phyloP scores from a whole-genome alignment of 805 yeast genomes.

The Blastobotrys americana region DNA sequence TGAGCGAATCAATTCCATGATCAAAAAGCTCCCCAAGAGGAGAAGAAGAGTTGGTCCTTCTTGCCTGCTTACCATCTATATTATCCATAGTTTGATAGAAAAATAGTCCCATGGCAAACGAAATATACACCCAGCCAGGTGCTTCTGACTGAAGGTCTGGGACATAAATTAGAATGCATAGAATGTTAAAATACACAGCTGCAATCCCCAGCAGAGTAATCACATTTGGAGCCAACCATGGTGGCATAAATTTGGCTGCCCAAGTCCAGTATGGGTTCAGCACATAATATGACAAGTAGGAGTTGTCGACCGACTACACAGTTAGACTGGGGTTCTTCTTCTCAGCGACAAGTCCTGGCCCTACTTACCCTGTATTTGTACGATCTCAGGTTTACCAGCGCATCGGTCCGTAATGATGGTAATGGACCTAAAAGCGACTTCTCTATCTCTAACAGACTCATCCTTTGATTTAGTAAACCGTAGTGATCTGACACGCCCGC shows the following conservation, averaged over 20 bases:
- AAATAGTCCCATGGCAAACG: conserved; percentile 75
- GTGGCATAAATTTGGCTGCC: conserved; percentile 74
- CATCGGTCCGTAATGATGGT: conserved; percentile 14
- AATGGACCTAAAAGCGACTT: conserved; percentile 11
- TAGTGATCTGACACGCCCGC: too few relatives aligned
- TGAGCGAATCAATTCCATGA: conserved; percentile 71
- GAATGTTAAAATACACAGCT: conserved; percentile 57
- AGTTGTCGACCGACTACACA: conserved; percentile 64
- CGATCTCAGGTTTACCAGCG: conserved; percentile 21
- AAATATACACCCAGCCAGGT: conserved; percentile 72
- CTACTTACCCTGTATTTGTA: conserved; percentile 24
- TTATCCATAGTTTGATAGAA: conserved; percentile 96
- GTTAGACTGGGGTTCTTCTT: conserved; percentile 4
- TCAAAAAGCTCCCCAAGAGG: conserved; percentile 95
- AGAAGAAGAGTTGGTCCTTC: conserved; percentile 88
- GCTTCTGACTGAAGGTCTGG: conserved; percentile 54
- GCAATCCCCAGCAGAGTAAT: conserved; percentile 75
- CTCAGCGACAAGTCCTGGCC: background rate
- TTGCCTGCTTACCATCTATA: conserved; percentile 93
- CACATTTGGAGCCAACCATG: conserved; percentile 90
- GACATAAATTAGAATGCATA: conserved; percentile 59
- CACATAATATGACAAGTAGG: conserved; percentile 65
- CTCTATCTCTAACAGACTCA: conserved; percentile 9
- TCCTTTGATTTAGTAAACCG: too few relatives aligned
- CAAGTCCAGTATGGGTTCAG: conserved; percentile 82